Evolutionary conservation across 2,329 filamentous ascomycete genomes (phyloP), one percentile per base, ranked within the genome.

Genomic region (Trichoderma sp.): DNA sequence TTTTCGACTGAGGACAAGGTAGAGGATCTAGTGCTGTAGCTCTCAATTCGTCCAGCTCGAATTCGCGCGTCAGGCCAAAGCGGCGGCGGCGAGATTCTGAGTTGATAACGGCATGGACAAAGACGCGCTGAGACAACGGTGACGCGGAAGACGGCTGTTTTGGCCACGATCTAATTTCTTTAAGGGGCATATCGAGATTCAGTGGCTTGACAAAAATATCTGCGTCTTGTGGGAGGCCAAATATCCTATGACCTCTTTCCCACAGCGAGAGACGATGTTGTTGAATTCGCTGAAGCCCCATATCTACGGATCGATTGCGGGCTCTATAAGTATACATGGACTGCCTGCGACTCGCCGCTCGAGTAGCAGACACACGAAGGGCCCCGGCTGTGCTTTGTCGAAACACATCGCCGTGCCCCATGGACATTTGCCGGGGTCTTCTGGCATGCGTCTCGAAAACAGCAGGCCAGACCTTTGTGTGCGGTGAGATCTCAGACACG

Each of bases 41-140:
- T 57, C 82, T 79, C 11, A 88, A 76, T 70, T 82, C 78, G 31
- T 83, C 78, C 16, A 87, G 76, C 70, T 87, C 80, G 70, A 89
- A 86, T 21, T 80, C 81, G 35, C 85, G 81, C 71, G 83, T 80
- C 21, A 89, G 78, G 0, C 84, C 72, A 71, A 87, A 83, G 1
- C 85, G 79, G 59, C 81, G 79, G 59, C 81, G 80, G 21, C 81
- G 78, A 2, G 82, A 80, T 31, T 73, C 71, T 5, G 78, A 78
- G 35, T 74, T 77, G 35, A 79, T 72, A 16, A 77, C 72, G 8
- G 76, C 76, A 7, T 74, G 73, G 4, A 76, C 73, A n/a, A 72
- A 74, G 43, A 77, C 62, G 10, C 65, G 73, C n/a, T 71, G 70
- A 7, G 40, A 16, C 2, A 27, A 21, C 14, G 55, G 27, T 16